Conservation (phyloP, 1,284 basidiomycete species). For the Malassezia japonica region DNA sequence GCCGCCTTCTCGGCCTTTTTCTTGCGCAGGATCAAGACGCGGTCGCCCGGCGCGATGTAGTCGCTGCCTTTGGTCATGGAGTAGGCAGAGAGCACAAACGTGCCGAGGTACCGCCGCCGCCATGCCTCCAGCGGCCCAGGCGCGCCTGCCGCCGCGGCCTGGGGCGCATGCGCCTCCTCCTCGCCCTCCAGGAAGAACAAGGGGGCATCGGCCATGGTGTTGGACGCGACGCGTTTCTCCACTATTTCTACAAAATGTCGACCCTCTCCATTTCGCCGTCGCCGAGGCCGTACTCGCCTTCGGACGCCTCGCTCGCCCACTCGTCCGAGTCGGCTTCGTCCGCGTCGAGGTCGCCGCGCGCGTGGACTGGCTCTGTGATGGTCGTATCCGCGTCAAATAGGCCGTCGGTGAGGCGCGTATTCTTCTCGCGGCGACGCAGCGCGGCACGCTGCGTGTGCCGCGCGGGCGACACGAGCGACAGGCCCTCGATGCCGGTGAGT, state of each 20-base stretch:
- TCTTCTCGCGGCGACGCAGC: background rate
- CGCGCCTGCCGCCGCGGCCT: background rate
- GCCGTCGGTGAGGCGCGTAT: background rate
- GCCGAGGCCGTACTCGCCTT: constrained; percentile 21
- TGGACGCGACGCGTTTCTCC: constrained; percentile 1
- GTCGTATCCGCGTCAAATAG: background rate
- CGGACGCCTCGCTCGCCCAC: constrained; percentile 23
- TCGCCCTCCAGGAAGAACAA: constrained; percentile 14
- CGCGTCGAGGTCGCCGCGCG: constrained; percentile 1
- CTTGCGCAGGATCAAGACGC: constrained; percentile 32
- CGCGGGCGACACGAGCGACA: background rate
- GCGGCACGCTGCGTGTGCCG: background rate
- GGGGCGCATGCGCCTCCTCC: background rate
- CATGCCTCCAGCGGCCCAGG: background rate
- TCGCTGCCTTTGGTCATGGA: constrained; percentile 38
- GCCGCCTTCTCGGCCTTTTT: constrained; percentile 18
- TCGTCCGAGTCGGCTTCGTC: constrained; percentile 17
- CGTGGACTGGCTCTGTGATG: background rate
- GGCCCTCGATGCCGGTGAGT: background rate
- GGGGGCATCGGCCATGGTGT: constrained; percentile 7
- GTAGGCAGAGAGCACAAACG: constrained; percentile 41
- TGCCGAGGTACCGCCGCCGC: constrained; percentile 31
- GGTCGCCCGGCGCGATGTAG: constrained; percentile 35
- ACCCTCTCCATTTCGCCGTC: constrained; percentile 21
- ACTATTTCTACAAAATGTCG: constrained; percentile 16